phyloP scores from a whole-genome alignment of 2,329 filamentous ascomycete species.

The Neodidymelliopsis sp. region DNA sequence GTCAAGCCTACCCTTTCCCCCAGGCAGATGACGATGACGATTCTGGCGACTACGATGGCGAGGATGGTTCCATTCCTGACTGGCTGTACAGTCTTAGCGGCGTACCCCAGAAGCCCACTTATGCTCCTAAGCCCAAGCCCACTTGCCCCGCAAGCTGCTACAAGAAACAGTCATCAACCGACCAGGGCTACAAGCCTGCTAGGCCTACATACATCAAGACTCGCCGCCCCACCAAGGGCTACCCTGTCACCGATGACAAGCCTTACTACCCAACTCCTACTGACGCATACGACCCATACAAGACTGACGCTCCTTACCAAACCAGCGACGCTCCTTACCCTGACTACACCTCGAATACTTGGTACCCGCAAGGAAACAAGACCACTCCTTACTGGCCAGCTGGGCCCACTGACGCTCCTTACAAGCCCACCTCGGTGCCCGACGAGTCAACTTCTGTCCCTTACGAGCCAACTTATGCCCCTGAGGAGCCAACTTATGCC shows the following conservation, averaged over 20 bases:
- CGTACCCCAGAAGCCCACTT: constrained; percentile 8
- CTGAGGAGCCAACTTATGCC: not conserved
- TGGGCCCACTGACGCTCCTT: not conserved
- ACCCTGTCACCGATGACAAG: not conserved
- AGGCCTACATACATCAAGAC: constrained; percentile 9
- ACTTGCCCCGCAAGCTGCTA: constrained; percentile 18
- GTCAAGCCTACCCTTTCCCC: constrained; percentile 3
- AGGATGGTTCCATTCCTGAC: constrained; percentile 20
- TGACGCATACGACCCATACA: not conserved
- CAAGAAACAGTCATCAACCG: constrained; percentile 3
- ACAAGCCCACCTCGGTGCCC: not conserved
- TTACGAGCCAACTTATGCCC: not conserved
- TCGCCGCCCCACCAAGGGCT: constrained; percentile 13
- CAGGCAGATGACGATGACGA: constrained; percentile 15
- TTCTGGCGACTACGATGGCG: constrained; percentile 8
- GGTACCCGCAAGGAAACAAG: constrained; percentile 7
- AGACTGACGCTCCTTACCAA: constrained; percentile 1
- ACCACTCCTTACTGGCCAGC: constrained; percentile 1
- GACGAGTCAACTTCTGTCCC: not conserved
- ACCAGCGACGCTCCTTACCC: constrained; percentile 5
- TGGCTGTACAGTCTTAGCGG: constrained; percentile 19
- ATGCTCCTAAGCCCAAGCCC: constrained; percentile 4
- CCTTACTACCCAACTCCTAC: not conserved
- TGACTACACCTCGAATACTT: not conserved
- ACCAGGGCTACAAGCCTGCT: constrained; percentile 2